Conservation (phyloP, 2,329 filamentous ascomycete genomes). For the Beauveria asiatica region DNA sequence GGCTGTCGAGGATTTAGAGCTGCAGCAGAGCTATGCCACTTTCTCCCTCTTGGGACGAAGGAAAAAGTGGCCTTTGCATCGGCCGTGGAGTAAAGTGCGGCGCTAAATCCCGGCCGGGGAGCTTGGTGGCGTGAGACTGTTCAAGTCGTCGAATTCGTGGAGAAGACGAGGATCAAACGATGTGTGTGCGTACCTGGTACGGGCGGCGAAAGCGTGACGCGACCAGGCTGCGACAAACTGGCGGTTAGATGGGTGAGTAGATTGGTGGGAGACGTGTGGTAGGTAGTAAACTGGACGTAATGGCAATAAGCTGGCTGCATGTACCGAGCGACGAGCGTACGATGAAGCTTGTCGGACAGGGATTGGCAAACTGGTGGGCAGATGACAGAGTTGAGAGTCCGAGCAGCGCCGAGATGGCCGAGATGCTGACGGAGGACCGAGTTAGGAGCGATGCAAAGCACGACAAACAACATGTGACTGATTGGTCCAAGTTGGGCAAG, state of each 20-base stretch:
- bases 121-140: background rate
- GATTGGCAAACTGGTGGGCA: slow-evolving; percentile 1
- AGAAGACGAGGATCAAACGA: background rate
- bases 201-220: background rate
- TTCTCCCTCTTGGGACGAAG: background rate
- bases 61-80: background rate
- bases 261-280: no score
- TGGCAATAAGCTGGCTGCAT: no score
- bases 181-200: background rate
- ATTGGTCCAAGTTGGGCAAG: slow-evolving; percentile 1
- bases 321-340: background rate
- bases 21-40: background rate
- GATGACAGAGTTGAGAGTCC: background rate
- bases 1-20: background rate
- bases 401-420: slow-evolving; percentile 8
- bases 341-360: background rate
- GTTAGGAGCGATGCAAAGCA: slow-evolving; percentile 1
- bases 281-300: no score
- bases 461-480: slow-evolving; percentile 9
- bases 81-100: background rate
- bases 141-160: background rate
- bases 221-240: no score
- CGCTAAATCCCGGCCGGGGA: background rate
- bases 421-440: slow-evolving; percentile 5
- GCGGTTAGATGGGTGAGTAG: no score